Conservation (phyloP, 345 rosid species). For the Salix suchowensis region DNA sequence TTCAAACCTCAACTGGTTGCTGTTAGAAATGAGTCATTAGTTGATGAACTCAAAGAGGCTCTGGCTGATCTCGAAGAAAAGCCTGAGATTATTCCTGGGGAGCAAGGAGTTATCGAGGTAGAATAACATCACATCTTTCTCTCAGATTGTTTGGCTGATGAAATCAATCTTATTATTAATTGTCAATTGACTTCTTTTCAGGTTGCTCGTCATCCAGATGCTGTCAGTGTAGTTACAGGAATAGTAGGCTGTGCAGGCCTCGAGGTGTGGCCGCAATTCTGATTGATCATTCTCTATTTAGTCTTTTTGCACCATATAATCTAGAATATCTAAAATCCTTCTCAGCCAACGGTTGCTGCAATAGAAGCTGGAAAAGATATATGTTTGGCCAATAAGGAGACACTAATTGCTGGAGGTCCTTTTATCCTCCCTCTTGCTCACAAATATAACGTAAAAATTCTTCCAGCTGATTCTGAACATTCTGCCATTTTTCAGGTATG, state of each 20-base stretch:
- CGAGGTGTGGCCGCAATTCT: slow-evolving; percentile 37
- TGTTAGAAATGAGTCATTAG: slow-evolving; percentile 65
- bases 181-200: slow-evolving; percentile 28
- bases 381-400: slow-evolving; percentile 95
- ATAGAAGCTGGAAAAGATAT: slow-evolving; percentile 96
- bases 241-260: slow-evolving; percentile 99
- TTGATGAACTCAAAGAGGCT: slow-evolving; percentile 78
- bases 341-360: slow-evolving; percentile 92
- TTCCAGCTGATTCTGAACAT: slow-evolving; percentile 99
- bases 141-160: slow-evolving; percentile 6
- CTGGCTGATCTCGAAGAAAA: slow-evolving; percentile 64
- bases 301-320: neutral
- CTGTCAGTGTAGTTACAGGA: slow-evolving; percentile 86
- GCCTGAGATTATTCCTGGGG: slow-evolving; percentile 96
- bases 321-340: neutral
- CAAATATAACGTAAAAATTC: slow-evolving; percentile 83
- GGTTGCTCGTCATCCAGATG: slow-evolving; percentile 95
- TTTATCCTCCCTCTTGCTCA: slow-evolving; percentile 93
- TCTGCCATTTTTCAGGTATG: slow-evolving; percentile 96
- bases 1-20: slow-evolving; percentile 88
- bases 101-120: slow-evolving; percentile 87
- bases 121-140: slow-evolving; percentile 5
- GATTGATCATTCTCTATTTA: neutral
- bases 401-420: slow-evolving; percentile 93
- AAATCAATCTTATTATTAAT: slow-evolving; percentile 7